Percentiles rank a stretch among this genome's conserved stretches.
Evolutionary conservation across 2,329 filamentous ascomycete genomes (phyloP).

Genomic region (Teratosphaeria zuluensis): DNA sequence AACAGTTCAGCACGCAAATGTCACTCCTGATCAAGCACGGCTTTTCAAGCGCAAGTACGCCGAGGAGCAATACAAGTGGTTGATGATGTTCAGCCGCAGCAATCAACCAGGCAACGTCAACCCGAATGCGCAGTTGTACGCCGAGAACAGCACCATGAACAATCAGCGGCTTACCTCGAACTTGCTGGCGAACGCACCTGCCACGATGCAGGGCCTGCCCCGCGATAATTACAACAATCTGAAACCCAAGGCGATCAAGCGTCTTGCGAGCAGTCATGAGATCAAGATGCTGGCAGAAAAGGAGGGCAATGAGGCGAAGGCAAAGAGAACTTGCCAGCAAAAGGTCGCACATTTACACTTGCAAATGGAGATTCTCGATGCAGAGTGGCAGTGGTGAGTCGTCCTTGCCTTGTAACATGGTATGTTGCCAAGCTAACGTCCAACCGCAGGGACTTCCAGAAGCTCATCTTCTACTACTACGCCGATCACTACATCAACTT

Average conservation of each 20-base stretch:
- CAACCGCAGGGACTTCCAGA: slow-evolving; percentile 87
- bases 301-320: slow-evolving; percentile 94
- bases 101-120: slow-evolving; percentile 24
- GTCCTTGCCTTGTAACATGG: background rate
- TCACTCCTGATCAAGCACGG: slow-evolving; percentile 80
- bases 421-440: background rate
- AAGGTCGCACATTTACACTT: slow-evolving; percentile 91
- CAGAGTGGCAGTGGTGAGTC: slow-evolving; percentile 93
- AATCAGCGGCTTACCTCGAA: background rate
- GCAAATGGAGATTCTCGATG: slow-evolving; percentile 97
- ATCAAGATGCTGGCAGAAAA: slow-evolving; percentile 84
- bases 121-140: slow-evolving; percentile 24
- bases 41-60: slow-evolving; percentile 83
- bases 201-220: slow-evolving; percentile 20
- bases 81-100: slow-evolving; percentile 82
- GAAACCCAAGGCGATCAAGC: slow-evolving; percentile 94
- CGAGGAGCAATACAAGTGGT: slow-evolving; percentile 94
- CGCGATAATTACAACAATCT: slow-evolving; percentile 47
- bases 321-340: slow-evolving; percentile 90
- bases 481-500: slow-evolving; percentile 98
- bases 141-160: slow-evolving; percentile 14
- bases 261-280: slow-evolving; percentile 84
- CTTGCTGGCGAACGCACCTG: slow-evolving; percentile 8
- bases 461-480: slow-evolving; percentile 98
- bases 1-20: slow-evolving; percentile 78